phyloP scores from a whole-genome alignment of 2,329 filamentous ascomycete species.

The Calonectria pseudoturangicola region DNA sequence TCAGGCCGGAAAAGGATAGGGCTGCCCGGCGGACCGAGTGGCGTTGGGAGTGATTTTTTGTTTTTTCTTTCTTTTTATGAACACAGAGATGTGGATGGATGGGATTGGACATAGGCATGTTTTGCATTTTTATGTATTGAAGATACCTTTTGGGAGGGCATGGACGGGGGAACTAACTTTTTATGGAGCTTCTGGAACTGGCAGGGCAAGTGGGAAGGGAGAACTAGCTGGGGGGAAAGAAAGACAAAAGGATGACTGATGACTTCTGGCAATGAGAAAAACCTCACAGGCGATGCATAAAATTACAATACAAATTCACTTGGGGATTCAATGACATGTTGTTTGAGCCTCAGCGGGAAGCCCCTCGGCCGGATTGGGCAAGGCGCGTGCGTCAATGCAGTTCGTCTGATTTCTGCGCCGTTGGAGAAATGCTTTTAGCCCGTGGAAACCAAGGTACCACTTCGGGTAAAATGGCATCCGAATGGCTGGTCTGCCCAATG shows the following conservation, averaged over 20 bases:
- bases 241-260: neutral
- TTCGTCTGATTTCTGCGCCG: constrained; percentile 20
- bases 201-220: neutral
- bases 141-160: constrained; percentile 28
- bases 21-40: constrained; percentile 1
- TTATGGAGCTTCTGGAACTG: neutral
- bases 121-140: constrained; percentile 20
- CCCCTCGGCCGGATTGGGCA: constrained; percentile 22
- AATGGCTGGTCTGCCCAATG: constrained; percentile 21
- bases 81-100: constrained; percentile 4
- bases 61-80: constrained; percentile 41
- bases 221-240: neutral
- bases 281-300: neutral
- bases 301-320: neutral
- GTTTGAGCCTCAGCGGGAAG: constrained; percentile 19
- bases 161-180: neutral
- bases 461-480: constrained; percentile 17
- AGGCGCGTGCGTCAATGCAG: constrained; percentile 20
- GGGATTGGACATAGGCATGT: constrained; percentile 22
- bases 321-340: constrained; percentile 5
- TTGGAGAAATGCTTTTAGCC: constrained; percentile 17
- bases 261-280: constrained; percentile 3
- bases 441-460: constrained; percentile 17
- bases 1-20: neutral
- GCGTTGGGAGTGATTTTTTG: constrained; percentile 30